These are phyloP conservation scores for Wickerhamomyces sydowiorum DNA, from an alignment of 805 yeast species.

Conservation along the genomic window DNA sequence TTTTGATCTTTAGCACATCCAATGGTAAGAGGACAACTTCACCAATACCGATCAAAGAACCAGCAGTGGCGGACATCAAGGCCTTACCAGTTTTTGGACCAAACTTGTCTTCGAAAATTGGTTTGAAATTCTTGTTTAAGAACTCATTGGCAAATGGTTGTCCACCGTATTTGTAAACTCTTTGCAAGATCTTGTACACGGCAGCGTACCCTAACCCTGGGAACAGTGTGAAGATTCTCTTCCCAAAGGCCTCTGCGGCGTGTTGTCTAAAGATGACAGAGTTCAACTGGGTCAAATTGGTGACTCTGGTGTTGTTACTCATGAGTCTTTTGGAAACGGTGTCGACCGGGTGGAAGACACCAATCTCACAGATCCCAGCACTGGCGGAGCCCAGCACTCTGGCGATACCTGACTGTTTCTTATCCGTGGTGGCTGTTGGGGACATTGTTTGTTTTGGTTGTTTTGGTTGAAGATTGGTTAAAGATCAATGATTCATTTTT, in stretches of 20 bases:
- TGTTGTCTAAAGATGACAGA: slow-evolving; percentile 80
- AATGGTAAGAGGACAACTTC: slow-evolving; percentile 93
- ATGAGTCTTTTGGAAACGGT: slow-evolving; percentile 94
- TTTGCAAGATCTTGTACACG: slow-evolving; percentile 89
- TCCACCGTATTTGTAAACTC: slow-evolving; percentile 98
- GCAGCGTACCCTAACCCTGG: slow-evolving; percentile 99
- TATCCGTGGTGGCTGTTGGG: slow-evolving; percentile 42
- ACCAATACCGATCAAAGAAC: slow-evolving; percentile 95
- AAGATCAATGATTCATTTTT: background rate
- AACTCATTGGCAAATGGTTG: slow-evolving; percentile 98
- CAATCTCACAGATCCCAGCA: slow-evolving; percentile 96
- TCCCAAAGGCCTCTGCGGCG: slow-evolving; percentile 63
- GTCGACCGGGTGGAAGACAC: slow-evolving; percentile 97
- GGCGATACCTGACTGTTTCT: slow-evolving; percentile 83
- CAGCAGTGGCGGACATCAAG: slow-evolving; percentile 94
- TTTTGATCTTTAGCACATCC: slow-evolving; percentile 94
- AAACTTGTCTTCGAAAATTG: slow-evolving; percentile 65
- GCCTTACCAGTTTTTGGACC: slow-evolving; percentile 97
- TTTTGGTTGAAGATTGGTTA: slow-evolving; percentile 14
- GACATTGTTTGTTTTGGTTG: slow-evolving; percentile 18
- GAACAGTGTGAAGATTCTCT: slow-evolving; percentile 76
- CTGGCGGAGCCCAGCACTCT: slow-evolving; percentile 94
- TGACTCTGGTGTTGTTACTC: slow-evolving; percentile 71
- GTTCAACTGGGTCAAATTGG: slow-evolving; percentile 65
- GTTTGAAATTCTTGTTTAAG: slow-evolving; percentile 67